Evolutionary conservation across 305 asterid species (phyloP), one percentile per base, ranked within the genome.

Genomic region (Withania somnifera): DNA sequence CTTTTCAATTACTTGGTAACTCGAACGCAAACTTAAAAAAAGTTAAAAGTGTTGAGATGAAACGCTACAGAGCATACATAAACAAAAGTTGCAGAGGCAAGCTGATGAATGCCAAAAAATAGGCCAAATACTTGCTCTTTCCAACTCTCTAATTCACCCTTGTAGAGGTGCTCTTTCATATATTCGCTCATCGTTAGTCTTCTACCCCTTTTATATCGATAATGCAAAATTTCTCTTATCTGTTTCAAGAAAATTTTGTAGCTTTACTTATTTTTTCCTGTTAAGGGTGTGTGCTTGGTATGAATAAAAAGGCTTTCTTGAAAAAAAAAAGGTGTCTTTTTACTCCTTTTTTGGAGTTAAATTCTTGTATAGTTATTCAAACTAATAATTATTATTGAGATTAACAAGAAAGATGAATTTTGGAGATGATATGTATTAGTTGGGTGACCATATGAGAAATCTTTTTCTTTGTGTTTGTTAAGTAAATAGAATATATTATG

Each of bases 111-210:
- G 7, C 34, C 17, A 52, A 52, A 85, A 81, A 61, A 36, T 80
- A 54, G 51, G 22, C 42, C 77, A 50, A 57, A 22, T 73, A 19
- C 36, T 86, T 17, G 82, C 84, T 52, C 78, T 82, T 58, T 47
- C 81, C 83, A 84, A 19, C 85, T 83, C 67, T 64, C 20, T 84
- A 42, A 52, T 81, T 63, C 79, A 63, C 38, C 77, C 86, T 60
- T 78, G 82, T 56, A 32, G 38, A 76, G 89, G 90, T 88, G 80
- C 66, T 60, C 60, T 38, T 84, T 30, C 69, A 40, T 79, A 28
- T 42, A 28, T 42, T 28, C 79, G 28, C 63, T 60, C 84, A 69
- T 81, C 47, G 82, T 83, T 28, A 52, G 83, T 82, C 77, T 80
- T 60, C 85, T 45, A 20, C 13, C 45, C 36, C 1, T 6, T 45